Conservation (phyloP, 2,329 filamentous ascomycete species). For the Cryphonectria carpinicola region DNA sequence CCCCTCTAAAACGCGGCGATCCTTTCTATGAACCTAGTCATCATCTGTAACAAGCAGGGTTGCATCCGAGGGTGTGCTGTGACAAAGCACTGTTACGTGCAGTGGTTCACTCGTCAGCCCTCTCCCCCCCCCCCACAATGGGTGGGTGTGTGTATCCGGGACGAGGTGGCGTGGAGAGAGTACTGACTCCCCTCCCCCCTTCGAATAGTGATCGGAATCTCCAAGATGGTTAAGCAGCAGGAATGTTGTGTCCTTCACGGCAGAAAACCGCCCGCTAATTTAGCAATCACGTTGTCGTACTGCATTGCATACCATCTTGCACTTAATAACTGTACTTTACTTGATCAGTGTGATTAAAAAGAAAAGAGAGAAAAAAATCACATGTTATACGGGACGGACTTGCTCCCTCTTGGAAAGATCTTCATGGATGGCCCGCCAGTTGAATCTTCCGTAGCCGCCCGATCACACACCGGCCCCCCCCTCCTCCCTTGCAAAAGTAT, state of each 20-base stretch:
- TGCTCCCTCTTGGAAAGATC: slow-evolving; percentile 1
- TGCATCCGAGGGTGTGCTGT: slow-evolving; percentile 12
- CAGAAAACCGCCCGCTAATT: neutral
- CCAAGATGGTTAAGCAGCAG: neutral
- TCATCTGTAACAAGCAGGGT: neutral
- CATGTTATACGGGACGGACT: neutral
- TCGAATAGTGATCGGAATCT: too few relatives aligned
- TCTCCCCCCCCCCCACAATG: neutral
- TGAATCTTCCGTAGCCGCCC: slow-evolving; percentile 23
- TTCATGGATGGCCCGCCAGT: slow-evolving; percentile 14
- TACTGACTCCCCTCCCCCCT: too few relatives aligned
- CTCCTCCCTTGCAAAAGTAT: neutral
- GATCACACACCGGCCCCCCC: slow-evolving; percentile 2
- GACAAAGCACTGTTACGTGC: neutral
- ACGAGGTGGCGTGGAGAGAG: neutral
- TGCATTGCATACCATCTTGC: neutral
- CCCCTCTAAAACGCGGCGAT: slow-evolving; percentile 12
- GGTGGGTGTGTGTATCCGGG: neutral
- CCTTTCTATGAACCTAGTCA: neutral
- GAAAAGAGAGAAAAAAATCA: neutral
- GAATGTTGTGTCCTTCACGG: neutral
- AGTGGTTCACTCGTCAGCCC: neutral
- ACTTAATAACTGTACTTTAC: neutral
- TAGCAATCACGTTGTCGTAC: neutral
- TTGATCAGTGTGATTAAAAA: neutral